Conservation (phyloP, 768 basidiomycete genomes). For the Lactifluus volemus region DNA sequence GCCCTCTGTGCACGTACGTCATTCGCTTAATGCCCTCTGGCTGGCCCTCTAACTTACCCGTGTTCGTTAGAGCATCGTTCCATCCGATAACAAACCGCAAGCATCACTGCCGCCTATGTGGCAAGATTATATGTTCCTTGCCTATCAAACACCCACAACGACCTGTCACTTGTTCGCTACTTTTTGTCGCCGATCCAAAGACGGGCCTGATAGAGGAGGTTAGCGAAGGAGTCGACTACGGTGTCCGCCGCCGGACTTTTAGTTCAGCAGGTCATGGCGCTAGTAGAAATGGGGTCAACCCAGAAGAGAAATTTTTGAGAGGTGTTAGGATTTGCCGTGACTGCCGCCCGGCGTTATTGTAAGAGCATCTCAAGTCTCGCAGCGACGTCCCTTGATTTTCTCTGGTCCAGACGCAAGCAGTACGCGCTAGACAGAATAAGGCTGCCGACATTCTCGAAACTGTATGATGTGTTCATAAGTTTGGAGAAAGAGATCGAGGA, state of each 20-base stretch:
- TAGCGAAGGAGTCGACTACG: conserved; percentile 73
- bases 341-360: conserved; percentile 78
- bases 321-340: conserved; percentile 82
- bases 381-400: not conserved
- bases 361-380: conserved; percentile 26
- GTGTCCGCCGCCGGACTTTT: conserved; percentile 47
- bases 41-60: not conserved
- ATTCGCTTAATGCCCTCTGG: not conserved
- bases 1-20: conserved; percentile 76
- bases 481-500: conserved; percentile 90
- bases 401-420: conserved; percentile 57
- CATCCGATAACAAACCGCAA: conserved; percentile 88
- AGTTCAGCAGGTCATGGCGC: conserved; percentile 20
- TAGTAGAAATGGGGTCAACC: conserved; percentile 31
- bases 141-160: conserved; percentile 69
- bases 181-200: conserved; percentile 80
- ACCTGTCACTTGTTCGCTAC: conserved; percentile 57
- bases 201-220: conserved; percentile 79
- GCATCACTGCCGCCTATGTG: conserved; percentile 94
- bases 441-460: not conserved
- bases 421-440: conserved; percentile 48
- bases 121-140: conserved; percentile 83
- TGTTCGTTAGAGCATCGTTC: conserved; percentile 51
- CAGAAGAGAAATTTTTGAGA: conserved; percentile 78
- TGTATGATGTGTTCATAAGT: conserved; percentile 49